A percentile compares a stretch with the other conserved stretches of the same genome.
These are phyloP conservation scores for Fusarium acutatum DNA, from an alignment of 2,329 filamentous ascomycete species.

Conservation along the genomic window DNA sequence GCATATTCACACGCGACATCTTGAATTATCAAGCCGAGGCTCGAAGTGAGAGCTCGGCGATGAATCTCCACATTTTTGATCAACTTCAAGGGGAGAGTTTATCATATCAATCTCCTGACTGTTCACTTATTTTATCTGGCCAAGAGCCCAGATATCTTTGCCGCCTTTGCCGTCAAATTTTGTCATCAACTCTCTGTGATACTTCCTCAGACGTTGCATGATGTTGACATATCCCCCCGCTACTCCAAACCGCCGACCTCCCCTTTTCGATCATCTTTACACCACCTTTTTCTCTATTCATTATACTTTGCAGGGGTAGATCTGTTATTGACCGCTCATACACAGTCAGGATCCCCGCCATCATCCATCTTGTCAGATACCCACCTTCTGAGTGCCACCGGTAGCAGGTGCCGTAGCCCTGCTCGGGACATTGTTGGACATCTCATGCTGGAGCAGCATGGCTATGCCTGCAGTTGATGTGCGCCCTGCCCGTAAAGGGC, in stretches of 20 bases:
- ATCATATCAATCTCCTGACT: constrained; percentile 10
- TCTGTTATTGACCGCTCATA: constrained; percentile 29
- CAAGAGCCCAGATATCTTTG: constrained; percentile 5
- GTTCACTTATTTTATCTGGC: constrained; percentile 8
- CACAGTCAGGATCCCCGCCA: constrained; percentile 32
- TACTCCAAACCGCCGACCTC: constrained; percentile 12
- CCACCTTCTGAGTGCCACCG: constrained; percentile 22
- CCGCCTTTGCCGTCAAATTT: constrained; percentile 3
- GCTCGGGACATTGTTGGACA: constrained; percentile 10
- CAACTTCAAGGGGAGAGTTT: neutral
- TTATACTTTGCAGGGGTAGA: constrained; percentile 30
- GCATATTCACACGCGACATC: constrained; percentile 27
- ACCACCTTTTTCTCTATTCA: constrained; percentile 29
- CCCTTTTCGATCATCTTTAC: constrained; percentile 24
- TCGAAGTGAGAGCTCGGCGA: constrained; percentile 18
- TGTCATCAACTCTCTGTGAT: constrained; percentile 10
- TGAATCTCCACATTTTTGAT: constrained; percentile 11
- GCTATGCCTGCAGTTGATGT: constrained; percentile 25
- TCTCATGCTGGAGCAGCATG: constrained; percentile 21
- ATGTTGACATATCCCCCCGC: constrained; percentile 25
- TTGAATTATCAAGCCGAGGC: constrained; percentile 29
- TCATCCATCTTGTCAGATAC: constrained; percentile 22
- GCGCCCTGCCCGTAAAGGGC: constrained; percentile 28
- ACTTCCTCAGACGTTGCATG: constrained; percentile 26
- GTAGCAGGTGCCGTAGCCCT: constrained; percentile 39